A percentile compares a stretch with the other conserved stretches of the same genome.
Conservation (phyloP, 352 stramenopile genomes). For the Phytophthora pinifolia region DNA sequence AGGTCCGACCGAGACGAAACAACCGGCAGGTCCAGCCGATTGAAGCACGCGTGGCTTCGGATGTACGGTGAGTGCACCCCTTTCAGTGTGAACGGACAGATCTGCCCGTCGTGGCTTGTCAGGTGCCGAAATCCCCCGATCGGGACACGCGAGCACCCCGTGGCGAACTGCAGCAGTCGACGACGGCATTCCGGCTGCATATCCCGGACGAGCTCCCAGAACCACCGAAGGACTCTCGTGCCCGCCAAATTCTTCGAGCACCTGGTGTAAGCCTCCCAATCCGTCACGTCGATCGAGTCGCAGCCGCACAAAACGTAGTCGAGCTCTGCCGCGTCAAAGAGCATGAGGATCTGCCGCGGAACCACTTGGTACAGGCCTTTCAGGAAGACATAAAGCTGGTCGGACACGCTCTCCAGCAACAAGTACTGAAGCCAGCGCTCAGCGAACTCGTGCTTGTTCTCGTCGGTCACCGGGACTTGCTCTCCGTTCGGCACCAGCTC, state of each 20-base stretch:
- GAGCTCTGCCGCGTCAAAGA: slow-evolving; percentile 96
- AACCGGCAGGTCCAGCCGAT: slow-evolving; percentile 92
- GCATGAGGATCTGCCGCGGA: slow-evolving; percentile 85
- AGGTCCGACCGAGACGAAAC: slow-evolving; percentile 54
- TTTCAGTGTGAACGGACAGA: slow-evolving; percentile 65
- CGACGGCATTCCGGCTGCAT: slow-evolving; percentile 56
- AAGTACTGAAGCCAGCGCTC: slow-evolving; percentile 89
- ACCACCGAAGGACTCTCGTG: slow-evolving; percentile 40
- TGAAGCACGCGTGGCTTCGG: slow-evolving; percentile 67
- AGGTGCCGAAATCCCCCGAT: slow-evolving; percentile 51
- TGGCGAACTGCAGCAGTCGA: slow-evolving; percentile 67
- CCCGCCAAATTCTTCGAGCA: slow-evolving; percentile 34
- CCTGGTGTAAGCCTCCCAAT: slow-evolving; percentile 91
- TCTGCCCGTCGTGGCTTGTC: slow-evolving; percentile 55
- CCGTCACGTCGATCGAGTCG: slow-evolving; percentile 92
- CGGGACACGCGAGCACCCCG: slow-evolving; percentile 63
- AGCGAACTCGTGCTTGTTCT: slow-evolving; percentile 90
- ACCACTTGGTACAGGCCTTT: slow-evolving; percentile 95
- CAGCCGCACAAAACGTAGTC: slow-evolving; percentile 94
- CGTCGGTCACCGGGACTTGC: slow-evolving; percentile 84
- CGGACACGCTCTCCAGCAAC: slow-evolving; percentile 87
- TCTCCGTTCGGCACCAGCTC: slow-evolving; percentile 43
- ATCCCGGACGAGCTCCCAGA: slow-evolving; percentile 81
- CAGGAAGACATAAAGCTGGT: slow-evolving; percentile 76
- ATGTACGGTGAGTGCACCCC: slow-evolving; percentile 46